Evolutionary conservation across 179 eudicot genomes (phyloP), one percentile per base, ranked within the genome.

Genomic region (Silene vulgaris): DNA sequence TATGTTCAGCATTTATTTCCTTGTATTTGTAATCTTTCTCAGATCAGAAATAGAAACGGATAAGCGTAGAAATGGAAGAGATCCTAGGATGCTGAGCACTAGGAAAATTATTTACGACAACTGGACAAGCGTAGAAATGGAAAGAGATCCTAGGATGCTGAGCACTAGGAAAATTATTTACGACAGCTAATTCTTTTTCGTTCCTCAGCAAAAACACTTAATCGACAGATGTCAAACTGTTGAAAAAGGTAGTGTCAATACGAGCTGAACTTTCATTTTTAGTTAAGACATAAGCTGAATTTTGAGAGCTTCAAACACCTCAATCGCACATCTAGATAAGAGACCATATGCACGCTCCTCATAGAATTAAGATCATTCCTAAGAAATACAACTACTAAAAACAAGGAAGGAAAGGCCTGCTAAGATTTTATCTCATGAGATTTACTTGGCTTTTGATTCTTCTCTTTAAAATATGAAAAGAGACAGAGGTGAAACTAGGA

Each of bases 51-150:
- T n/a, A 28, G 62, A 54, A 70, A 77, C 50, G 5, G 37, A 70
- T 70, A 9, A 14, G 29, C 54, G 23, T 59, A 17, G 69, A 65
- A 26, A 69, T 11, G 50, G 70, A 77, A 43, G 30, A 77, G 3
- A 70, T 70, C 30, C 28, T 14, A 14, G 9, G 26, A 48, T 45
- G 28, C 50, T 6, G 30, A 69, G 69, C 37, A 23, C 17, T 8
- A 32, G 37, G 17, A n/a, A 37, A n/a, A 67, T n/a, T 17, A 69
- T 69, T 12, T 21, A 43, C 5, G 72, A 20, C 32, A 69, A 9
- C 6, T 8, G 26, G 26, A 23, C 26, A 23, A 23, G 26, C 26
- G 26, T 23, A 23, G 26, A 65, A 26, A 69, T 11, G 50, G 70
- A 77, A 43, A 71, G 30, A 77, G 3, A 70, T 70, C 30, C 28